Conservation (phyloP, 2,329 filamentous ascomycete species). For the Sporothrix sp. region DNA sequence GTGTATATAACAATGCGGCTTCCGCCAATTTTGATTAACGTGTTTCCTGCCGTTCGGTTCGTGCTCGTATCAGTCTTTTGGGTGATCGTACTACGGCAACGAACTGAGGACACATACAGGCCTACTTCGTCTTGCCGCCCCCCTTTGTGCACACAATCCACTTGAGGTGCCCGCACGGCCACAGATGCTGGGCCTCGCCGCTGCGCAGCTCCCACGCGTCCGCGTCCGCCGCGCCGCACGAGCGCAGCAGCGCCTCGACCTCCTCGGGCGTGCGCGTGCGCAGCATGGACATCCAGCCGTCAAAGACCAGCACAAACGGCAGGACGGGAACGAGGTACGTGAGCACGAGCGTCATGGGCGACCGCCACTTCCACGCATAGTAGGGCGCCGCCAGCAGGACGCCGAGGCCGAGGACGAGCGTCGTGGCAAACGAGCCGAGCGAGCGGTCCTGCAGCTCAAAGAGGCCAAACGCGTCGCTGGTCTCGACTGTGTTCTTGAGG, state of each 20-base stretch:
- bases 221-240: conserved; percentile 33
- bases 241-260: conserved; percentile 48
- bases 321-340: conserved; percentile 57
- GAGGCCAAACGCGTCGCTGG: conserved; percentile 57
- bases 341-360: conserved; percentile 49
- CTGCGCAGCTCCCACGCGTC: conserved; percentile 40
- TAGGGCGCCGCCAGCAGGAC: conserved; percentile 43
- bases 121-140: no score
- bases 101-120: no score
- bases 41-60: no score
- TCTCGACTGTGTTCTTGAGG: conserved; percentile 53
- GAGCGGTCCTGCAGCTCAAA: conserved; percentile 65
- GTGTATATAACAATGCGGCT: not conserved
- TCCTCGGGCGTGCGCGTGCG: conserved; percentile 59
- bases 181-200: conserved; percentile 38
- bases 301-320: conserved; percentile 57
- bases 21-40: not conserved
- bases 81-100: no score
- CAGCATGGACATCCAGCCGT: conserved; percentile 58
- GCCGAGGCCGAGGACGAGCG: conserved; percentile 42
- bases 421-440: conserved; percentile 41
- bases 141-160: conserved; percentile 44
- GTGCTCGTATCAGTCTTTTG: not conserved
- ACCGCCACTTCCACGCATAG: conserved; percentile 43
- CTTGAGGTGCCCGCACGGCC: conserved; percentile 40